Base-by-base conservation (phyloP, 2,329 filamentous ascomycete species). In the Aspergillus pseudotamarii region DNA sequence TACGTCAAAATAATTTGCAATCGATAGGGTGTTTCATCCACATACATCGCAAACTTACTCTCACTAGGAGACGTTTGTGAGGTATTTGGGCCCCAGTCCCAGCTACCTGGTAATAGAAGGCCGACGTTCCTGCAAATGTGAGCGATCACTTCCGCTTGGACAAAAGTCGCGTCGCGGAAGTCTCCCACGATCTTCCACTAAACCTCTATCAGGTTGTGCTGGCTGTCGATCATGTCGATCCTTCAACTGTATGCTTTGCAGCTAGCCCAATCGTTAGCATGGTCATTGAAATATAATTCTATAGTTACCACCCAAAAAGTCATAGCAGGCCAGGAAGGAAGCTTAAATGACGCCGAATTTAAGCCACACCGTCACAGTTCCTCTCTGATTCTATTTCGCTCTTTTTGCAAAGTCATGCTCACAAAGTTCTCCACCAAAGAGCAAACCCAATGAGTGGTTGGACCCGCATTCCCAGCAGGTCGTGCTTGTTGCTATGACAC, bases 111-210 rank as follows among this genome's bases (percentile, higher is more conserved):
- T 57, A 36, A 19, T 4, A 6, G 11, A 53, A 45, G 34, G 19
- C 26, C 9, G n/a, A 19, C 4, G 6, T 12, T 38, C 19, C 21
- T n/a, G 34, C 28, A 51, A 72, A 72, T 73, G 69, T 73, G 71
- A 72, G 71, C 71, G 71, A 69, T 73, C 71, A 65, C 60, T 51
- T 61, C 63, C 53, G 62, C 51, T 62, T 38, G 34, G 62, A 50
- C 51, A 58, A 61, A 41, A 41, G 55, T 34, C 59, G 26, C n/a
- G 23, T 54, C 51, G 62, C 56, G 63, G 61, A 64, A 34, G 28
- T 9, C 48, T 64, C 9, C 57, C 60, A 67, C 64, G 61, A 66
- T 69, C 64, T 60, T 62, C 69, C 65, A 69, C 66, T 62, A 65
- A 66, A 23, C 57, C 60, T 59, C 55, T 63, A 62, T 59, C 57